Evolutionary conservation across 352 stramenopile genomes (phyloP), one percentile per base, ranked within the genome.

Genomic region (Thraustochytrium sp.): DNA sequence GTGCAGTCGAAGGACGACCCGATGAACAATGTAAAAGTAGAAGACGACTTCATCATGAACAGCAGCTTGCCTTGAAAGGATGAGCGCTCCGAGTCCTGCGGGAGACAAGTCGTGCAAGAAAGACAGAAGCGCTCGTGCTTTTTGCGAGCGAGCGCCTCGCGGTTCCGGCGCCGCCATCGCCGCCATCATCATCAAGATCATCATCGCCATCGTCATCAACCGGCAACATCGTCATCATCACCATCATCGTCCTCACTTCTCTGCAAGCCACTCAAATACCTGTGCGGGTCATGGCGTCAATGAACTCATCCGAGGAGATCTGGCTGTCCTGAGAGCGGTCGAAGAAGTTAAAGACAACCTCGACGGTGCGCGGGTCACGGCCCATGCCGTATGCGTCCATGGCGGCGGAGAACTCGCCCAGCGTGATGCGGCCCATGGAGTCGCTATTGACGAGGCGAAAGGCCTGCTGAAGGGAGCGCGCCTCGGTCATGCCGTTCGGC

Each of bases 361-460:
- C 1, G 26, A 72, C 46, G 23, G 65, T 77, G 18, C 64, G 5
- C 26, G 51, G 36, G 26, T 51, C 37, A 42, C 51, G 31, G 2
- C 46, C 34, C 16, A 80, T 21, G 3, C 68, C 68, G 53, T 75
- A 80, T 5, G 31, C 31, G 23, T 68, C 68, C 68, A 80, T 80
- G 31, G 23, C n/a, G 31, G 31, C 36, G 8, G 48, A 44, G 53
- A 80, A 80, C 38, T 80, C 68, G 9, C 21, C 48, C 18, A 63
- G 23, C 9, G 44, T 72, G 0, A 80, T 31, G 9, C 34, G n/a
- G 13, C 68, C 68, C 34, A 68, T 44, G 1, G 48, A 65, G 51
- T 80, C 68, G 68, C 26, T 46, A 4, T 80, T 72, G 23, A 80
- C 68, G 38, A 80, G 11, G 5, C 53, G 68, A 26, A 80, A 80